A percentile compares a stretch with the other conserved stretches of the same genome.
Conservation (phyloP, 2,329 filamentous ascomycete species). For the Aspergillus bombycis region DNA sequence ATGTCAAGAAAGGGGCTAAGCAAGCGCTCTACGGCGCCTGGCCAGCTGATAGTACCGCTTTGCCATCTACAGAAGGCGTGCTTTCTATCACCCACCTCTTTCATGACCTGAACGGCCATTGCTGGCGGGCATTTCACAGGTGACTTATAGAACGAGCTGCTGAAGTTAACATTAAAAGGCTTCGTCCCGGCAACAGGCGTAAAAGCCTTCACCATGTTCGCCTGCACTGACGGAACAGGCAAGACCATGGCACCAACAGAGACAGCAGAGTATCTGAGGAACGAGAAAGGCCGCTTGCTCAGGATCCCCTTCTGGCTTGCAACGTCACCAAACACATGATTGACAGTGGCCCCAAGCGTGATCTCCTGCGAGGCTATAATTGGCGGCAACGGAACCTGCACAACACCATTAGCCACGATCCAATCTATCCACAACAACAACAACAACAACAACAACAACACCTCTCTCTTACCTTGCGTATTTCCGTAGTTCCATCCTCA, state of each 20-base stretch:
- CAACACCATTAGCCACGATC: constrained; percentile 9
- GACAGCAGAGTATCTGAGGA: constrained; percentile 36
- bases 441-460: neutral
- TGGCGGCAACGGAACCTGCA: constrained; percentile 35
- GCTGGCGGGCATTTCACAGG: constrained; percentile 32
- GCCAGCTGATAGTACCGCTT: constrained; percentile 43
- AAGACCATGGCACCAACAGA: constrained; percentile 33
- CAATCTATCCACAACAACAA: neutral
- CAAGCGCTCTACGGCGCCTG: constrained; percentile 27
- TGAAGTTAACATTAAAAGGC: constrained; percentile 37
- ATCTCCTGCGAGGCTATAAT: constrained; percentile 32
- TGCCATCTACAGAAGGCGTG: constrained; percentile 39
- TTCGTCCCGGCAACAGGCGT: constrained; percentile 35
- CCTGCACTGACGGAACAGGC: constrained; percentile 33
- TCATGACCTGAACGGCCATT: constrained; percentile 36
- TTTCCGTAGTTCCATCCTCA: constrained; percentile 30
- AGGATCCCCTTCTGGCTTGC: constrained; percentile 32
- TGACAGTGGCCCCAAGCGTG: constrained; percentile 36
- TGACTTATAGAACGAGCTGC: constrained; percentile 33
- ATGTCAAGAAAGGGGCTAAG: constrained; percentile 28
- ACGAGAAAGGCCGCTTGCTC: constrained; percentile 32
- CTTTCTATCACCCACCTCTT: constrained; percentile 35
- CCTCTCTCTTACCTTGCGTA: constrained; percentile 28
- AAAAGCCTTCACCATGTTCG: constrained; percentile 34
- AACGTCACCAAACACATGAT: constrained; percentile 32